These are phyloP conservation scores for Neonothopanus nambi DNA, from an alignment of 1,284 basidiomycete genomes.

Conservation along the genomic window DNA sequence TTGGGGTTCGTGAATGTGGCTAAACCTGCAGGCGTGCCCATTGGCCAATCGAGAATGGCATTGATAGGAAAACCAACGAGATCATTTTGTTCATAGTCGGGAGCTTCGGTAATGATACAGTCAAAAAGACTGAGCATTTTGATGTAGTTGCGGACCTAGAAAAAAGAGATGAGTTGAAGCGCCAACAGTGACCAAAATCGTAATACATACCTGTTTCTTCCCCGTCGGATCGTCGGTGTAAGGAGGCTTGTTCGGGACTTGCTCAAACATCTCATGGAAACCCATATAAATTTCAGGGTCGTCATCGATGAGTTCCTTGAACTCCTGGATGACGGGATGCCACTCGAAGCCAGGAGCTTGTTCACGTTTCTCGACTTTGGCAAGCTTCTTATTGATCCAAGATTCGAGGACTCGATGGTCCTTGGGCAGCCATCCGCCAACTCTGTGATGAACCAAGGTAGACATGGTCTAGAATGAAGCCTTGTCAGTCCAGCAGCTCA, in stretches of 20 bases:
- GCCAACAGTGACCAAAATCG: too few species aligned
- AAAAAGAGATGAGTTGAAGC: background rate
- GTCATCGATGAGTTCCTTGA: slow-evolving; percentile 36
- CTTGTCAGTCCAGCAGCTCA: too few species aligned
- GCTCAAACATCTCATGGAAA: slow-evolving; percentile 30
- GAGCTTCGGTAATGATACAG: slow-evolving; percentile 39
- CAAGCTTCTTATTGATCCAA: slow-evolving; percentile 12
- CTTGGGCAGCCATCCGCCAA: slow-evolving; percentile 16
- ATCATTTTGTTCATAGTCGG: slow-evolving; percentile 35
- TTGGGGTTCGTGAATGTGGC: slow-evolving; percentile 42
- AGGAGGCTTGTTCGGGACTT: slow-evolving; percentile 19
- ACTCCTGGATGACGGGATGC: slow-evolving; percentile 35
- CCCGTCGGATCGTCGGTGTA: slow-evolving; percentile 34
- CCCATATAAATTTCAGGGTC: slow-evolving; percentile 39
- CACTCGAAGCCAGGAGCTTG: background rate
- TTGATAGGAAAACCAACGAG: slow-evolving; percentile 45
- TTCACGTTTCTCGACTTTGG: background rate
- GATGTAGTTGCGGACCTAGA: slow-evolving; percentile 43
- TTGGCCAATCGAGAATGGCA: slow-evolving; percentile 47
- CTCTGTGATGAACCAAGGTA: slow-evolving; percentile 4
- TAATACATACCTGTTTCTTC: slow-evolving; percentile 24
- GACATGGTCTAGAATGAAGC: background rate
- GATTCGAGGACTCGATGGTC: slow-evolving; percentile 8
- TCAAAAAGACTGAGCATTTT: slow-evolving; percentile 47
- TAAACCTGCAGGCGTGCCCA: slow-evolving; percentile 47